A percentile compares a stretch with the other conserved stretches of the same genome.
Evolutionary conservation across 2,329 filamentous ascomycete genomes (phyloP).

Genomic region (Sporothrix luriei): DNA sequence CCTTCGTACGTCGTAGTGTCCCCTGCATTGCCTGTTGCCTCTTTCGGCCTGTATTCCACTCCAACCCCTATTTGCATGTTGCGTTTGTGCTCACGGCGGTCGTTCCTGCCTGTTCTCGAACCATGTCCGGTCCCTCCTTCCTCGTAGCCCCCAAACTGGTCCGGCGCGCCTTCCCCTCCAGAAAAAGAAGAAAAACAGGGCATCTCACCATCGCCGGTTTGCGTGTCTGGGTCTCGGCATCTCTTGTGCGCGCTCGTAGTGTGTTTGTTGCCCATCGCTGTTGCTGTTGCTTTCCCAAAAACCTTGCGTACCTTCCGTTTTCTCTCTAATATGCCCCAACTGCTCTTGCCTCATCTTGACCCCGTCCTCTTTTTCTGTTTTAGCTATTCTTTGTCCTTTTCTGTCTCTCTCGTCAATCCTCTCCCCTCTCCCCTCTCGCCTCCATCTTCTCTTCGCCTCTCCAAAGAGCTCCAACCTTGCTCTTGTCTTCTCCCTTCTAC

Average conservation of each 20-base stretch:
- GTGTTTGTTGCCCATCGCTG: background rate
- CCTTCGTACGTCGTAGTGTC: background rate
- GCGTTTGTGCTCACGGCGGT: background rate
- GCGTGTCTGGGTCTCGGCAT: background rate
- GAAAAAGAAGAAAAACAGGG: too few species aligned
- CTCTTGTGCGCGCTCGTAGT: slow-evolving; percentile 1
- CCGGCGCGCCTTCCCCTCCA: slow-evolving; percentile 6
- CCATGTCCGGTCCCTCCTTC: background rate
- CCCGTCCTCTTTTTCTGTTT: slow-evolving; percentile 3
- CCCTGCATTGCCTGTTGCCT: slow-evolving; percentile 14
- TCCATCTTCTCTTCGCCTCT: background rate
- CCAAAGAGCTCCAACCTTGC: slow-evolving; percentile 21
- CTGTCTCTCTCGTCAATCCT: too few species aligned
- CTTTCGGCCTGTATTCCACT: slow-evolving; percentile 14
- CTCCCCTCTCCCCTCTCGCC: background rate
- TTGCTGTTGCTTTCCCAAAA: background rate
- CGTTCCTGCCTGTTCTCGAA: slow-evolving; percentile 15
- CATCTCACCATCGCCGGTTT: slow-evolving; percentile 9
- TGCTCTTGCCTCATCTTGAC: background rate
- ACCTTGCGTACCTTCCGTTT: slow-evolving; percentile 3
- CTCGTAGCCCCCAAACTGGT: slow-evolving; percentile 9
- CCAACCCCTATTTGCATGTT: slow-evolving; percentile 14
- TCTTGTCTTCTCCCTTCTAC: slow-evolving; percentile 1
- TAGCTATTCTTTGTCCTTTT: background rate
- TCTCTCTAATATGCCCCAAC: background rate